Base-by-base conservation (phyloP, 1,139 yeast species). In the Taiozyma sp. region DNA sequence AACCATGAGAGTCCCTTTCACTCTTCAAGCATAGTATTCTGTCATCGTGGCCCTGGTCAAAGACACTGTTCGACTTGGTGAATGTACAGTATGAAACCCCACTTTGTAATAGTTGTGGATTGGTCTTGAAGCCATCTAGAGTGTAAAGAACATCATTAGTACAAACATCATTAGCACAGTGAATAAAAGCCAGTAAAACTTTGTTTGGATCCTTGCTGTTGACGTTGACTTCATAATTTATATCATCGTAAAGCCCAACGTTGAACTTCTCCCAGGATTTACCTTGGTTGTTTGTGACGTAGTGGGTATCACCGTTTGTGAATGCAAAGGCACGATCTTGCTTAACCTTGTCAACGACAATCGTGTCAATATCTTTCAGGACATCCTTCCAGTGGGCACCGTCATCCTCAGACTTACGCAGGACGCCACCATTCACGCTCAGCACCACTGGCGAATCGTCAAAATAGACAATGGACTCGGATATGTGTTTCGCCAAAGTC, bases 221-320 rank as follows among this genome's bases (percentile, higher is more conserved):
- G 62, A 76, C 76, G n/a, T 58, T 57, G 27, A 70, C 58, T 28
- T 61, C 64, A 28, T 56, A 58, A n/a, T 47, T 51, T 16, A 50
- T 10, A 19, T 53, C 57, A 7, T 52, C 19, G 8, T 54, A 49
- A 45, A 53, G 19, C 66, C 72, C 48, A 41, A 62, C 53, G 7
- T 70, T 70, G 60, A 83, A 79, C 29, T 65, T 55, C 2, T 59
- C 55, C 93, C 93, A 87, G 1, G 76, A 62, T 41, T 71, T 66
- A 29, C 93, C 95, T 51, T 72, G 69, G 63, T 87, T 85, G 28
- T 63, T 67, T 7, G 93, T 80, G 27, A 74, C 69, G 57, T 67
- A 84, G 36, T 81, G 87, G 4, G 62, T 65, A 2, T 63, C 58
- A n/a, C 65, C 64, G 0, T 66, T 56, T 0, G 83, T 69, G 51